These are phyloP conservation scores for Xylaria sp. DNA, from an alignment of 2,329 filamentous ascomycete genomes.

Conservation along the genomic window DNA sequence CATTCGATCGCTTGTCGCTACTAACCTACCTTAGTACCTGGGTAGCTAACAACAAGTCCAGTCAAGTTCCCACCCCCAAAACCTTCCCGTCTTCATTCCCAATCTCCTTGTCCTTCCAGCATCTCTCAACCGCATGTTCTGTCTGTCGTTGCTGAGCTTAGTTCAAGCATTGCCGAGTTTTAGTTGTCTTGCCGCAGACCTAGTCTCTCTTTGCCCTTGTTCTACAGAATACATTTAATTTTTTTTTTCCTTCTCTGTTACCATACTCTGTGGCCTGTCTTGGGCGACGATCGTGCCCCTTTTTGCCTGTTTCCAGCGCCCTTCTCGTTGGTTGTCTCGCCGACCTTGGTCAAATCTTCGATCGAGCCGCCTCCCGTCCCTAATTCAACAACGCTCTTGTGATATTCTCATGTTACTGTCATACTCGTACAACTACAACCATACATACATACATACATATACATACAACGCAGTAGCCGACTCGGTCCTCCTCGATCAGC, in stretches of 20 bases:
- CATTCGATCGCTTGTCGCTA: conserved; percentile 29
- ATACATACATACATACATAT: background rate
- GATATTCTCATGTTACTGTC: conserved; percentile 13
- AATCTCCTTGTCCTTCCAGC: conserved; percentile 35
- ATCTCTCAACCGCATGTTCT: conserved; percentile 35
- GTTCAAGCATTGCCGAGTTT: conserved; percentile 29
- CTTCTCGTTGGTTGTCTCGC: conserved; percentile 31
- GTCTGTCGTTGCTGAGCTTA: conserved; percentile 27
- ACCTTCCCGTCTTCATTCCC: conserved; percentile 36
- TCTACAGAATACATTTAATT: conserved; percentile 33
- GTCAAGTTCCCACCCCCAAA: conserved; percentile 28
- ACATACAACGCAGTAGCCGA: conserved; percentile 3
- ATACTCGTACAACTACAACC: conserved; percentile 13
- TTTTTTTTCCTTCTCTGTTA: conserved; percentile 10
- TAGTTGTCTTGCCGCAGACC: conserved; percentile 24
- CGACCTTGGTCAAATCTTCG: conserved; percentile 29
- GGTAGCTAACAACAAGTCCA: conserved; percentile 24
- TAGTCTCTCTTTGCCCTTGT: conserved; percentile 29
- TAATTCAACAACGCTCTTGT: conserved; percentile 36
- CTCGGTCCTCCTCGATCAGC: background rate
- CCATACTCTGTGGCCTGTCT: conserved; percentile 18
- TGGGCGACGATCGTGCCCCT: conserved; percentile 26
- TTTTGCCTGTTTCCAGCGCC: conserved; percentile 30
- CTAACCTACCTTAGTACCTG: background rate
- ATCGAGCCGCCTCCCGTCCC: conserved; percentile 14